Percentiles rank a stretch among this genome's conserved stretches.
These are phyloP conservation scores for Plectosphaerella cucumerina DNA, from an alignment of 2,329 filamentous ascomycete species.

Conservation along the genomic window DNA sequence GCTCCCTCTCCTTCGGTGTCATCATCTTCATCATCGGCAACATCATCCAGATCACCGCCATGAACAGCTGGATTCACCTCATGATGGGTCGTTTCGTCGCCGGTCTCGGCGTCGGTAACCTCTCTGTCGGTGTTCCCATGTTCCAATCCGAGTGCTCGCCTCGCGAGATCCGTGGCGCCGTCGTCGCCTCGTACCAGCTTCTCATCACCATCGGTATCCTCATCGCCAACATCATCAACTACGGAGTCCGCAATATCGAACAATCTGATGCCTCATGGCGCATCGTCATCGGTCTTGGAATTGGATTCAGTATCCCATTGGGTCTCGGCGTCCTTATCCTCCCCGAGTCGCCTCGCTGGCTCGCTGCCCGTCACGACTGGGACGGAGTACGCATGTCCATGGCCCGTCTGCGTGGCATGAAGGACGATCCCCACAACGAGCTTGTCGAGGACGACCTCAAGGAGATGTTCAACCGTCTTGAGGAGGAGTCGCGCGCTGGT, in stretches of 20 bases:
- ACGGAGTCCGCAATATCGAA: constrained; percentile 39
- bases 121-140: constrained; percentile 63
- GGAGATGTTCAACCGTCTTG: constrained; percentile 45
- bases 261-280: constrained; percentile 52
- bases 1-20: constrained; percentile 48
- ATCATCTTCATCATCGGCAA: constrained; percentile 60
- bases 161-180: constrained; percentile 57
- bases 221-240: constrained; percentile 51
- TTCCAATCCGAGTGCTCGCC: constrained; percentile 63
- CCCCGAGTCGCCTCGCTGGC: constrained; percentile 55
- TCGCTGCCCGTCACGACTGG: constrained; percentile 42
- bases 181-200: constrained; percentile 68
- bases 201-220: constrained; percentile 70
- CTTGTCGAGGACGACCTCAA: constrained; percentile 47
- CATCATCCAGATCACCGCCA: constrained; percentile 60
- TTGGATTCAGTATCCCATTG: constrained; percentile 47
- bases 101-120: constrained; percentile 62
- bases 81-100: constrained; percentile 63
- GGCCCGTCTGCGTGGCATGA: constrained; percentile 47
- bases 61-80: constrained; percentile 58
- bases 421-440: constrained; percentile 37
- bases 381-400: constrained; percentile 45
- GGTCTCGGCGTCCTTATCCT: constrained; percentile 48
- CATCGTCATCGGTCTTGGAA: constrained; percentile 55
- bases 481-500: constrained; percentile 38